Conservation (phyloP, 352 stramenopile species). For the Phytophthora kernoviae region DNA sequence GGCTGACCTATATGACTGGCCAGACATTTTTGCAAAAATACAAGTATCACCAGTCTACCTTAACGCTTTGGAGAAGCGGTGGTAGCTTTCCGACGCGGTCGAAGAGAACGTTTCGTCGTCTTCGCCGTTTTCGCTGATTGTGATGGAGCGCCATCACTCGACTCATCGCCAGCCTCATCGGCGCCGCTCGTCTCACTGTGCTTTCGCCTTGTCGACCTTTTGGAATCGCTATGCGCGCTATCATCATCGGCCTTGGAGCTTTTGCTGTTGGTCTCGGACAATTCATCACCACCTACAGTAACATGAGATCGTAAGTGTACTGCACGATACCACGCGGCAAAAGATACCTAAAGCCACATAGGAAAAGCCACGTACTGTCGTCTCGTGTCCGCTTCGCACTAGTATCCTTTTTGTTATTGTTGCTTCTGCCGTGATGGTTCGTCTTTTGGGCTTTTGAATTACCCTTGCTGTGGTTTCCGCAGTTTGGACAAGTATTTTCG, state of each 20-base stretch:
- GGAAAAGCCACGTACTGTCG: constrained; percentile 30
- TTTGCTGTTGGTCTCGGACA: constrained; percentile 32
- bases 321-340: no score
- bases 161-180: constrained; percentile 59
- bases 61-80: constrained; percentile 44
- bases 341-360: not conserved
- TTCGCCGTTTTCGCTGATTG: constrained; percentile 27
- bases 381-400: constrained; percentile 26
- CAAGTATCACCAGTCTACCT: constrained; percentile 19
- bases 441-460: constrained; percentile 26
- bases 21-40: constrained; percentile 20
- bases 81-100: constrained; percentile 52
- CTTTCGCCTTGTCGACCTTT: constrained; percentile 19
- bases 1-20: constrained; percentile 1
- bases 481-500: constrained; percentile 38
- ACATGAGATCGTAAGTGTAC: constrained; percentile 13
- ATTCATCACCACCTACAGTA: constrained; percentile 27
- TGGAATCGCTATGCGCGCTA: constrained; percentile 30
- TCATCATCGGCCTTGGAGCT: constrained; percentile 34
- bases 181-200: constrained; percentile 34
- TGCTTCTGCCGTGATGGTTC: constrained; percentile 10
- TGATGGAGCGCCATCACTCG: constrained; percentile 44
- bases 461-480: constrained; percentile 20
- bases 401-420: constrained; percentile 25
- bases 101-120: constrained; percentile 52